Conservation (phyloP, 176 grass and related monocot species). For the Saccharum spontaneum region DNA sequence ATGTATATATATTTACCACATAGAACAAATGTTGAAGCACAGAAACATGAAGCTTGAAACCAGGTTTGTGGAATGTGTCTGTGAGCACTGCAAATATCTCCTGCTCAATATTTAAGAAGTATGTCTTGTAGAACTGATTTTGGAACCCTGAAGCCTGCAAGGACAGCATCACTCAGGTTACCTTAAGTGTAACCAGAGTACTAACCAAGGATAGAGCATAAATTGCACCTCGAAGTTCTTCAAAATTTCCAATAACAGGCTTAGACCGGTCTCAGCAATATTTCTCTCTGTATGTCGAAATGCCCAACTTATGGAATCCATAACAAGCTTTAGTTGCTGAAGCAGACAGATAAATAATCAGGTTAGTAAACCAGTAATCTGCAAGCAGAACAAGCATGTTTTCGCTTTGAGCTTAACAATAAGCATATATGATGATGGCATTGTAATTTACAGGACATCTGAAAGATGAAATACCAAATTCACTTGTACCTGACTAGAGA, state of each 20-base stretch:
- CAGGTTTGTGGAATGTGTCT: conserved; percentile 68
- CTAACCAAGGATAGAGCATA: background rate
- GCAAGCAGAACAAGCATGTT: background rate
- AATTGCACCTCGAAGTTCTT: conserved; percentile 64
- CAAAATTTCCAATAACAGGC: conserved; percentile 61
- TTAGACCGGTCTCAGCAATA: conserved; percentile 74
- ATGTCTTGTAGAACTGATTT: conserved; percentile 64
- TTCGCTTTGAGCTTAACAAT: background rate
- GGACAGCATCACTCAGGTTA: background rate
- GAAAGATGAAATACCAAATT: conserved; percentile 17
- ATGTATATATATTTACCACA: conserved; percentile 42
- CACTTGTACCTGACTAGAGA: conserved; percentile 58
- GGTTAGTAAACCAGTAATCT: background rate
- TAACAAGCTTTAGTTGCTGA: conserved; percentile 75
- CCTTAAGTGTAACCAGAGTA: background rate
- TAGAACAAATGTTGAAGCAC: conserved; percentile 73
- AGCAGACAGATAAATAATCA: conserved; percentile 15
- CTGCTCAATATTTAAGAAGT: conserved; percentile 65
- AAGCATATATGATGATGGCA: background rate
- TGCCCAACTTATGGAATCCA: conserved; percentile 75
- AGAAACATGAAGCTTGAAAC: conserved; percentile 63
- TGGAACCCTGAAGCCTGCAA: conserved; percentile 62
- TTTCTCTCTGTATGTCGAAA: conserved; percentile 72
- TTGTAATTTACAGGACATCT: background rate
- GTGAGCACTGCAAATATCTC: conserved; percentile 75